Conservation (phyloP, 345 rosid genomes). For the Microcos paniculata region DNA sequence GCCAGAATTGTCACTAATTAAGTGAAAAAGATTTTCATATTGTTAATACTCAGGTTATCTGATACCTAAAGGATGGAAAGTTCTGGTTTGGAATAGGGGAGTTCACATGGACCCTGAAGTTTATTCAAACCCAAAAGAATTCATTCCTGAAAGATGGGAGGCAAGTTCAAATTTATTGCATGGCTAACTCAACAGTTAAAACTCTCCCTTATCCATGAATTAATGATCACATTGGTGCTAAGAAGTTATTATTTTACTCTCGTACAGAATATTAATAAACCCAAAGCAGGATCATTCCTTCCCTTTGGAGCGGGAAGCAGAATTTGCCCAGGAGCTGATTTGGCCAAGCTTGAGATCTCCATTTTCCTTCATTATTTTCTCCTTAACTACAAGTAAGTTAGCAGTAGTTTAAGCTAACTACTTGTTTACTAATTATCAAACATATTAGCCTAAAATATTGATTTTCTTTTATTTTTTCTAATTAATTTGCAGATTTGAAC, state of each 20-base stretch:
- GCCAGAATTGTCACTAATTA: too few relatives aligned
- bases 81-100: conserved; percentile 46
- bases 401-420: neutral
- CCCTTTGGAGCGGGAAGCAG: conserved; percentile 58
- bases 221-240: neutral
- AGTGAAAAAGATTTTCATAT: neutral
- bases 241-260: neutral
- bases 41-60: conserved; percentile 38
- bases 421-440: neutral
- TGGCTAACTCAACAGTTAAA: too few relatives aligned
- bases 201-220: neutral
- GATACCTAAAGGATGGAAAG: conserved; percentile 62
- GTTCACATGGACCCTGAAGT: conserved; percentile 44
- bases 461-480: neutral
- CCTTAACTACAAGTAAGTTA: conserved; percentile 39
- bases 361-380: conserved; percentile 50
- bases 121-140: conserved; percentile 35
- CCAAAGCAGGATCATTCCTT: conserved; percentile 46
- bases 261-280: conserved; percentile 26
- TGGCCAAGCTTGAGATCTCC: conserved; percentile 51
- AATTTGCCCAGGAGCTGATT: conserved; percentile 51
- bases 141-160: conserved; percentile 53
- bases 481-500: conserved; percentile 19
- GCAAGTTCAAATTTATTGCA: conserved; percentile 26
- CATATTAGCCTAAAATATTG: neutral